These are phyloP conservation scores for Fonsecaea monophora DNA, from an alignment of 2,329 filamentous ascomycete genomes.

Conservation along the genomic window DNA sequence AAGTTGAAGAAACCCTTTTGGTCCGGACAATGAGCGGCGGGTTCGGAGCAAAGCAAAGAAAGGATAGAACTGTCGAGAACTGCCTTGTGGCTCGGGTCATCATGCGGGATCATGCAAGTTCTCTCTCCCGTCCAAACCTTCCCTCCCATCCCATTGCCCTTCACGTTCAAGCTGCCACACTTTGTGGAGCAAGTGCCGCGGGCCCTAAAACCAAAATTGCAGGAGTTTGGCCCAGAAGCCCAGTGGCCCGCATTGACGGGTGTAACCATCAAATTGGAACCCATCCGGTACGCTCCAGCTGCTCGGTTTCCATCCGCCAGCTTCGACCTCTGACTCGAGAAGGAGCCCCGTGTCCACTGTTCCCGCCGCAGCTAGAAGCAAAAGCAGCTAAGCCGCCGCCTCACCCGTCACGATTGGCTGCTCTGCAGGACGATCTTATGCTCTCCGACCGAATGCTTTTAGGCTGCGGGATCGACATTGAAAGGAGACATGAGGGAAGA, in stretches of 20 bases:
- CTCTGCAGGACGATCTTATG: conserved; percentile 24
- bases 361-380: conserved; percentile 22
- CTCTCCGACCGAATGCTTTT: conserved; percentile 15
- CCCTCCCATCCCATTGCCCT: background rate
- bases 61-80: background rate
- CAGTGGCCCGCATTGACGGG: conserved; percentile 1
- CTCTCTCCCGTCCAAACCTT: background rate
- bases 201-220: conserved; percentile 22
- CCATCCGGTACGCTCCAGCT: background rate
- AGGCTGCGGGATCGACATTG: conserved; percentile 10
- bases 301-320: background rate
- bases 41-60: conserved; percentile 2
- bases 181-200: background rate
- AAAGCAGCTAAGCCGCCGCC: conserved; percentile 29
- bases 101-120: background rate
- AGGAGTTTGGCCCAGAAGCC: conserved; percentile 18
- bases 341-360: background rate
- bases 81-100: background rate
- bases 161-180: background rate
- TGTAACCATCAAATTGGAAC: conserved; percentile 19
- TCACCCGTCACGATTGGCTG: conserved; percentile 32
- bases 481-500: conserved; percentile 1
- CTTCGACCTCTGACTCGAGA: conserved; percentile 7
- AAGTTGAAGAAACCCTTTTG: conserved; percentile 19
- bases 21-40: conserved; percentile 8